phyloP scores from a whole-genome alignment of 2,329 filamentous ascomycete genomes.

The Saccharata proteae region DNA sequence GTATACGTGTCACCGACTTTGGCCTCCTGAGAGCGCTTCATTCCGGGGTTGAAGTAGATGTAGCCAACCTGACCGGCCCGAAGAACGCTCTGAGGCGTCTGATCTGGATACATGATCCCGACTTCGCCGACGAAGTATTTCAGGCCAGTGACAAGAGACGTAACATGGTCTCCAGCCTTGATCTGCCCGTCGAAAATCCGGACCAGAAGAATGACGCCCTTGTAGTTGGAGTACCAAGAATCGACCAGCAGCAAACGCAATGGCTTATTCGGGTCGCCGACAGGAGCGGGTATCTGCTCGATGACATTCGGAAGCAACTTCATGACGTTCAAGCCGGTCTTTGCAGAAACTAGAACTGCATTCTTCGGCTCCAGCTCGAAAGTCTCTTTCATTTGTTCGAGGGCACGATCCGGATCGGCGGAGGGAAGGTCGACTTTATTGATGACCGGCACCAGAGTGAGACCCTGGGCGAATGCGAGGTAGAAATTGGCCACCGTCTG shows the following conservation, averaged over 20 bases:
- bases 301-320: constrained; percentile 77
- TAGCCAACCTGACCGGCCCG: constrained; percentile 94
- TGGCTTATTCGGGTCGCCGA: constrained; percentile 60
- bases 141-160: constrained; percentile 75
- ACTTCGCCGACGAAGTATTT: constrained; percentile 94
- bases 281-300: constrained; percentile 68
- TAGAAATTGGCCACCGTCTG: constrained; percentile 99
- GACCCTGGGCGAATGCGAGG: constrained; percentile 82
- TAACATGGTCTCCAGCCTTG: constrained; percentile 69
- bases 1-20: constrained; percentile 96
- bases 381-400: constrained; percentile 72
- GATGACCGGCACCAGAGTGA: constrained; percentile 78
- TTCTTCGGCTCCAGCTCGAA: constrained; percentile 78
- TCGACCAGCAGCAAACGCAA: constrained; percentile 82
- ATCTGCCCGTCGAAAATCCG: constrained; percentile 82
- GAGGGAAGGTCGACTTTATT: constrained; percentile 95
- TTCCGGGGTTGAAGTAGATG: constrained; percentile 92
- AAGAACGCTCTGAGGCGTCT: constrained; percentile 66
- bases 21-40: constrained; percentile 93
- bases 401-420: constrained; percentile 72
- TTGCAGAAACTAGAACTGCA: constrained; percentile 74
- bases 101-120: constrained; percentile 87
- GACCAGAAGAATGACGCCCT: constrained; percentile 83
- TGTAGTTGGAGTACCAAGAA: constrained; percentile 96
- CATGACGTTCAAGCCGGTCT: constrained; percentile 81